Evolutionary conservation across 2,329 filamentous ascomycete species (phyloP).

Genomic region (Daldinia eschscholtzii): DNA sequence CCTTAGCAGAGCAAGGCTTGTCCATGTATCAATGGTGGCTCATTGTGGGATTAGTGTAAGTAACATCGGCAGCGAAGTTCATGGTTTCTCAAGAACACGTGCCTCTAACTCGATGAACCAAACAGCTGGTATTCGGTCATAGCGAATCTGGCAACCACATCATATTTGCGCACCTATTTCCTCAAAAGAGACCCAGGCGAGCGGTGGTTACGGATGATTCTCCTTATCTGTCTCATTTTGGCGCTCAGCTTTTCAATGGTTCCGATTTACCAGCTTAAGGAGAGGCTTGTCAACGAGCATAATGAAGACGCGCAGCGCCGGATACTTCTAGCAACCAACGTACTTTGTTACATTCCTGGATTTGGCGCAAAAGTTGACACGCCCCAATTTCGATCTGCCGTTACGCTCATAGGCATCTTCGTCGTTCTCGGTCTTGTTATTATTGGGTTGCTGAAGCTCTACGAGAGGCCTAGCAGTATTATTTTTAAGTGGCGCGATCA

Average conservation of each 20-base stretch:
- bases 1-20: slow-evolving; percentile 40
- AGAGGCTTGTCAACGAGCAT: slow-evolving; percentile 37
- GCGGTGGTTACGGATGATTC: slow-evolving; percentile 41
- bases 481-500: slow-evolving; percentile 44
- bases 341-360: slow-evolving; percentile 46
- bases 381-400: slow-evolving; percentile 30
- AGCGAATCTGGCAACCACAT: slow-evolving; percentile 45
- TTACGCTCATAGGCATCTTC: slow-evolving; percentile 34
- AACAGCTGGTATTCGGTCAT: slow-evolving; percentile 47
- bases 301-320: slow-evolving; percentile 31
- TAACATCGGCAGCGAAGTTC: slow-evolving; percentile 17
- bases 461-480: slow-evolving; percentile 38
- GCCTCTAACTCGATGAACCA: slow-evolving; percentile 20
- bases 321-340: slow-evolving; percentile 40
- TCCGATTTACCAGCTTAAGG: slow-evolving; percentile 44
- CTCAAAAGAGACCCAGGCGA: slow-evolving; percentile 37
- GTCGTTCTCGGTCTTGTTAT: slow-evolving; percentile 24
- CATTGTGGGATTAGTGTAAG: slow-evolving; percentile 45
- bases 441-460: slow-evolving; percentile 37
- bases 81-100: slow-evolving; percentile 7
- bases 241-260: slow-evolving; percentile 46
- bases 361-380: slow-evolving; percentile 34
- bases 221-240: slow-evolving; percentile 41
- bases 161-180: slow-evolving; percentile 44
- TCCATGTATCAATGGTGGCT: slow-evolving; percentile 49